Base-by-base conservation (phyloP, 163 green algal species). In the Scenedesmus sp. region DNA sequence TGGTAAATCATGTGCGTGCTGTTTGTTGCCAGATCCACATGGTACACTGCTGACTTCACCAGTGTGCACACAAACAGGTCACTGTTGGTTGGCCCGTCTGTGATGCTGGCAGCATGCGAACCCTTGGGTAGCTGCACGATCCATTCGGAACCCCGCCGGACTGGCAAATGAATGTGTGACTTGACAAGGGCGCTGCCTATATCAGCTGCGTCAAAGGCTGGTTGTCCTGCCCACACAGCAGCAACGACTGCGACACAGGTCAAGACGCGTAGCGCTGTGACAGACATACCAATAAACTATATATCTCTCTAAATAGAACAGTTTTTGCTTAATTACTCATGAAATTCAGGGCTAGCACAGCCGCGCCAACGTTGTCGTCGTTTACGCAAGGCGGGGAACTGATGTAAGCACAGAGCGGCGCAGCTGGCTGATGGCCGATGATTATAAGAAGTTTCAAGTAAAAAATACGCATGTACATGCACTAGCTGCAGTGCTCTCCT, bases 1-100 rank as follows among this genome's bases (percentile, higher is more conserved):
- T 49, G 73, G 37, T 83, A 49, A 4, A 83, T 49, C 37, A 46
- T 33, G 10, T 46, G 37, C 13, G 73, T 83, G 35, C 18, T 83
- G 73, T 83, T 83, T 33, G 73, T 83, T 35, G 73, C 73, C 20
- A 83, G 73, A 37, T 83, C 35, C 5, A 83, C 73, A 18, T 83
- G 73, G 40, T 83, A 83, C 18, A 83, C 40, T 46, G 73, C 37
- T 13, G 73, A 83, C 37, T 83, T 46, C 10, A 83, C 73, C 35
- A 83, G 73, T 37, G 73, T 83, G 73, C 73, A 83, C 37, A 83
- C 73, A 49, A 83, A 83, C 73, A 83, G 73, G 16, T 83, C 73
- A 18, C 37, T 83, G 37, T 20, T 46, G 18, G 37, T 46, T 13
- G 73, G 73, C 18, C 73, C 73, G 12, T 46, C 73, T 16, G 73